Evolutionary conservation across 192 early-diverging fungal species (phyloP).

Genomic region (Lobosporangium transversale): DNA sequence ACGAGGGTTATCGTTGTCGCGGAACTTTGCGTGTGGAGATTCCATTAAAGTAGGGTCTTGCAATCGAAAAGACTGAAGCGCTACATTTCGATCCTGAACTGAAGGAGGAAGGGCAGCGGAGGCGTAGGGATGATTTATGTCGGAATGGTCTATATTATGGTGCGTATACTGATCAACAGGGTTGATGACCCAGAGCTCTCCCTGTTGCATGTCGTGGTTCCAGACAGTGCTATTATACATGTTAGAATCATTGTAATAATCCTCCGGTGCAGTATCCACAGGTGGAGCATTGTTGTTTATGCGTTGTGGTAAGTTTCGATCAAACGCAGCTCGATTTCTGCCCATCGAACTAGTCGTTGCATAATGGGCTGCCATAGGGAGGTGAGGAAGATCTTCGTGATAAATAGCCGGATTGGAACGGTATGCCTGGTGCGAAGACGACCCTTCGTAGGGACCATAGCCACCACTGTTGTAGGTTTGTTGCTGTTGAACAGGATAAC

Average conservation of each 20-base stretch:
- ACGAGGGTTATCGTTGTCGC: slow-evolving; percentile 42
- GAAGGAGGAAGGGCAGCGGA: too few species aligned
- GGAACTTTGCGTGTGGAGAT: slow-evolving; percentile 30
- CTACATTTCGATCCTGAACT: not conserved
- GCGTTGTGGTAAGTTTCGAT: too few species aligned
- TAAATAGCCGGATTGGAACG: slow-evolving; percentile 49
- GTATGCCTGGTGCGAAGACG: slow-evolving; percentile 14
- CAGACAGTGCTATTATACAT: too few species aligned
- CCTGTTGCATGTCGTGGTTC: slow-evolving; percentile 33
- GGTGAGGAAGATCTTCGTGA: slow-evolving; percentile 44
- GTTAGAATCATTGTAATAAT: slow-evolving; percentile 41
- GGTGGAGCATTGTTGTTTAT: slow-evolving; percentile 24
- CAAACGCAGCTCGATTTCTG: not conserved
- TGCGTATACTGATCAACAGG: slow-evolving; percentile 4
- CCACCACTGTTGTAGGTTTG: slow-evolving; percentile 17
- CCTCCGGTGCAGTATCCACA: slow-evolving; percentile 25
- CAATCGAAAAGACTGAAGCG: slow-evolving; percentile 7
- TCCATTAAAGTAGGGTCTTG: slow-evolving; percentile 13
- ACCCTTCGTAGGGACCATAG: slow-evolving; percentile 43
- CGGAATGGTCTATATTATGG: not conserved
- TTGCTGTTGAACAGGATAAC: not conserved
- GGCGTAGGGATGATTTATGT: too few species aligned
- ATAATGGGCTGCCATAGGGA: too few species aligned
- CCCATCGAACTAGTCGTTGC: slow-evolving; percentile 10
- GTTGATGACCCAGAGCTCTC: slow-evolving; percentile 44